Evolutionary conservation across 163 green algal species (phyloP).

Genomic region (Scenedesmus sp.): DNA sequence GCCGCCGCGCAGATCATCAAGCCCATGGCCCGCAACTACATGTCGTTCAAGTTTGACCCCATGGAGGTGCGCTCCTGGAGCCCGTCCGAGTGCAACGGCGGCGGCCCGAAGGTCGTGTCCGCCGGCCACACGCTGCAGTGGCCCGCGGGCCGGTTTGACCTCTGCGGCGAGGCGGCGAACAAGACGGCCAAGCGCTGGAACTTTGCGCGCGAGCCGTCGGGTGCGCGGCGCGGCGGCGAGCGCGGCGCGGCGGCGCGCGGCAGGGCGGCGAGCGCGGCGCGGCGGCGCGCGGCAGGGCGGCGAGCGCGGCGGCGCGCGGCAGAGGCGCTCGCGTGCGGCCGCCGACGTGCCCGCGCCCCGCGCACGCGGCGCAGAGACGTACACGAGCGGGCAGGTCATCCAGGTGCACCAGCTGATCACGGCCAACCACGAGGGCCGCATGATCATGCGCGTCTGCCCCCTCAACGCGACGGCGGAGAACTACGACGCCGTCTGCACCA

Average conservation of each 20-base stretch:
- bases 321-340: too few relatives aligned
- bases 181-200: conserved; percentile 7
- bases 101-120: conserved; percentile 23
- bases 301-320: too few relatives aligned
- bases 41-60: conserved; percentile 2
- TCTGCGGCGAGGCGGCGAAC: conserved; percentile 15
- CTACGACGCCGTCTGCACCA: neutral
- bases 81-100: conserved; percentile 18
- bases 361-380: conserved; percentile 21
- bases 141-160: conserved; percentile 18
- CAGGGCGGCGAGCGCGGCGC: too few relatives aligned
- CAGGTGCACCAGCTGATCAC: conserved; percentile 25
- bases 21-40: conserved; percentile 20
- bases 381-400: neutral
- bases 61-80: neutral
- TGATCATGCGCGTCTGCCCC: conserved; percentile 21
- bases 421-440: conserved; percentile 31
- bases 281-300: too few relatives aligned
- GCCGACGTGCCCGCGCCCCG: too few relatives aligned
- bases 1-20: conserved; percentile 12
- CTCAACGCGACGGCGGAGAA: neutral
- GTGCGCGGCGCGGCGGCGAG: too few relatives aligned
- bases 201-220: too few relatives aligned
- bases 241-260: too few relatives aligned
- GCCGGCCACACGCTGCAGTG: conserved; percentile 9